Conservation (phyloP, 768 basidiomycete species). For the Pulveroboletus ravenelii region DNA sequence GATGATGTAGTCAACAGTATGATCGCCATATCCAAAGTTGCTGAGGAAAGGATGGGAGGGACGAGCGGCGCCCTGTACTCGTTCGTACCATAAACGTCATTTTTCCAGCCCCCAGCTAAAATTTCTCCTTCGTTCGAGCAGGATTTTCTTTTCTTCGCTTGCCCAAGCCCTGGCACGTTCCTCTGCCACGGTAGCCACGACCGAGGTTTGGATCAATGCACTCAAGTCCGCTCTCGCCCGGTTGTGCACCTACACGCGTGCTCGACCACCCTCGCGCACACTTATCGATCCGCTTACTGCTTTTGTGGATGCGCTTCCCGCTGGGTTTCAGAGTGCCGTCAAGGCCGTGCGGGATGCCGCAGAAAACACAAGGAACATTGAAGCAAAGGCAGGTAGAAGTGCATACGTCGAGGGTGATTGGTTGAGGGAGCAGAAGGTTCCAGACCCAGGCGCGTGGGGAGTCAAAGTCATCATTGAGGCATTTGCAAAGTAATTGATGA, state of each 20-base stretch:
- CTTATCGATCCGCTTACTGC: constrained; percentile 88
- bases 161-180: constrained; percentile 61
- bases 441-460: constrained; percentile 93
- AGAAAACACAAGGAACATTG: constrained; percentile 65
- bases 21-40: constrained; percentile 64
- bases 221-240: constrained; percentile 53
- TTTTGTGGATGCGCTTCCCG: constrained; percentile 46
- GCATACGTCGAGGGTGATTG: constrained; percentile 76
- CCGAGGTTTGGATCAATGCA: constrained; percentile 56
- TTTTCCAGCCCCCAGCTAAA: background rate
- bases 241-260: constrained; percentile 81
- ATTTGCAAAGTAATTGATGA: constrained; percentile 25
- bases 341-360: constrained; percentile 61
- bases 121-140: constrained; percentile 24
- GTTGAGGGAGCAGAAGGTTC: constrained; percentile 55
- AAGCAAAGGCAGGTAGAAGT: constrained; percentile 84
- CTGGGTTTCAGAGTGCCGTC: constrained; percentile 49
- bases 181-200: constrained; percentile 29
- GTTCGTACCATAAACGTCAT: constrained; percentile 41
- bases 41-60: constrained; percentile 86
- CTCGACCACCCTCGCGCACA: constrained; percentile 85
- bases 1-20: constrained; percentile 60
- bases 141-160: constrained; percentile 88
- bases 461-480: constrained; percentile 69
- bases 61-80: constrained; percentile 90